These are phyloP conservation scores for Geoglossum glabrum DNA, from an alignment of 495 filamentous ascomycete species.

Conservation along the genomic window DNA sequence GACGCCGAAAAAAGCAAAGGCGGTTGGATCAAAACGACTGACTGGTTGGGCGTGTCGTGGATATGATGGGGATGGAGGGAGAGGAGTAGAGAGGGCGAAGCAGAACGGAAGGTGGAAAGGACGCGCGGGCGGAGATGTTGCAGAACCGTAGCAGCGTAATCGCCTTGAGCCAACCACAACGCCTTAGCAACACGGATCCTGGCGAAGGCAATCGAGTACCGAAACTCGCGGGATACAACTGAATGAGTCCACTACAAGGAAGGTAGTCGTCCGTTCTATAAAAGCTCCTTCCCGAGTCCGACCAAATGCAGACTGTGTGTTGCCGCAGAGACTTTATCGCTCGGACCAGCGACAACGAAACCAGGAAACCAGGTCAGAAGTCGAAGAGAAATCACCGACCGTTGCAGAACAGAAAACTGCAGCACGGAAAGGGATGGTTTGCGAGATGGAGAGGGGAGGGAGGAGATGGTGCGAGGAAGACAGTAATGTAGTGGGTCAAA, in stretches of 20 bases:
- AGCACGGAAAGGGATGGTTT: background rate
- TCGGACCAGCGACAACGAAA: background rate
- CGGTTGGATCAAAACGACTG: background rate
- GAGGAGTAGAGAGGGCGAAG: background rate
- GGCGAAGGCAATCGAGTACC: background rate
- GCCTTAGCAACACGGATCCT: background rate
- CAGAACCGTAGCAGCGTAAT: background rate
- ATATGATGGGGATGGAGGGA: background rate
- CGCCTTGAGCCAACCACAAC: background rate
- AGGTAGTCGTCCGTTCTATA: background rate
- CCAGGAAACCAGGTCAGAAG: background rate
- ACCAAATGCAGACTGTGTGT: background rate
- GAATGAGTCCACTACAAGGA: background rate
- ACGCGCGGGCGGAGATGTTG: background rate
- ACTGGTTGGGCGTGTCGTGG: background rate
- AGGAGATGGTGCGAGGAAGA: background rate
- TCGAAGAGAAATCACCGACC: background rate
- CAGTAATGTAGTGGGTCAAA: background rate
- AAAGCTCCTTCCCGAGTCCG: constrained; percentile 1
- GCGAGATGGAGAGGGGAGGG: background rate
- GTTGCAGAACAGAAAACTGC: background rate
- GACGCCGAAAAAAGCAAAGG: background rate
- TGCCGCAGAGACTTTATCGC: background rate
- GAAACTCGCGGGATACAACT: background rate
- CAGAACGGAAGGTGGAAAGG: background rate